Base-by-base conservation (phyloP, 352 stramenopile species). In the Lagenidium giganteum region DNA sequence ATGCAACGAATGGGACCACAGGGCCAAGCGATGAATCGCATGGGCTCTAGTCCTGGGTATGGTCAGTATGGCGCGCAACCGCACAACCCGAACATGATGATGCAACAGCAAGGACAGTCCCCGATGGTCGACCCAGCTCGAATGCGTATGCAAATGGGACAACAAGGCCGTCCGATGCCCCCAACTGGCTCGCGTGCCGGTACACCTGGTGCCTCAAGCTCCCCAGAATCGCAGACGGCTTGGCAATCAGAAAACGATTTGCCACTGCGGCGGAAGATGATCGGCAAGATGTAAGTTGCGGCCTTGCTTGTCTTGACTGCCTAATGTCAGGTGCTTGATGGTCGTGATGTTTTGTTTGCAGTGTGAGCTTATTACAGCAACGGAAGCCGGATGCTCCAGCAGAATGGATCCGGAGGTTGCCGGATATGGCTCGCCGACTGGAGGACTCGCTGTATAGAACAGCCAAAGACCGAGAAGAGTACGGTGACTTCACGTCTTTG, bases 361-460 rank as follows among this genome's bases (percentile, higher is more conserved):
- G 73, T 64, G 94, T 98, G 38, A 96, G 95, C 63, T 69, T 99
- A 40, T 66, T 99, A 33, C 87, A 98, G 61, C 87, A 98, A 54
- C 80, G 96, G 20, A 98, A 98, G 41, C 95, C 95, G 3, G 96
- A 99, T 65, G 95, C 96, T 14, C 90, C 94, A 8, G 75, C 93
- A 20, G 95, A 98, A 65, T 99, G 96, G 95, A 92, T 98, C 46
- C 87, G 96, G 35, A 96, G 97, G 53, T 67, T 99, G 22, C 95
- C 95, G 4, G 93, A 99, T 59, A 99, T 99, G 96, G 96, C 96
- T 6, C 94, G 96, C 36, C 83, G 95, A 36, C 73, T 99, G 18
- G 96, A 99, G 61, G 95, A 99, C 54, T 98, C 93, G 35, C 65
- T 99, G 35, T 99, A 98, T 65, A 79, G 84, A 32, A 93, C 87